Evolutionary conservation across 306 rosid genomes (phyloP).

Genomic region (Trifolium subterraneum): DNA sequence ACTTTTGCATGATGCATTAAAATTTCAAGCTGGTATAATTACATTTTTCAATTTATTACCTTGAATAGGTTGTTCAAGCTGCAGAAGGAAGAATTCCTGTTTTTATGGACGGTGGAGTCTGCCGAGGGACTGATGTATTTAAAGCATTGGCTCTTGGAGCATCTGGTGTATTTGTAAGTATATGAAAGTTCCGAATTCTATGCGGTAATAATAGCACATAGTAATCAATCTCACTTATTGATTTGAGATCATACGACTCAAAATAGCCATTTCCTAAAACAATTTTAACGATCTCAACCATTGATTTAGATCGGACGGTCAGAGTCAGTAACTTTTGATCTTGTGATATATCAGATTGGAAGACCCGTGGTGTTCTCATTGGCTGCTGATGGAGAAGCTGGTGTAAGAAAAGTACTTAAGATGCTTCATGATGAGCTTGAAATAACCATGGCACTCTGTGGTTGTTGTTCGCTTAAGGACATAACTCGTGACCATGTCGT

Average conservation of each 20-base stretch:
- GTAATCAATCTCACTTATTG: too few species aligned
- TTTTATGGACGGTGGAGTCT: slow-evolving; percentile 91
- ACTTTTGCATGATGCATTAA: slow-evolving; percentile 35
- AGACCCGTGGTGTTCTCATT: slow-evolving; percentile 86
- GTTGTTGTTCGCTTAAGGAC: slow-evolving; percentile 84
- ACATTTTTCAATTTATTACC: background rate
- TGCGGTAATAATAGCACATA: background rate
- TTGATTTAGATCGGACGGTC: too few species aligned
- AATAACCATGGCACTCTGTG: slow-evolving; percentile 85
- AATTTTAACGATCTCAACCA: background rate
- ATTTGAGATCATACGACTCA: background rate
- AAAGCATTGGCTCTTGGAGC: slow-evolving; percentile 98
- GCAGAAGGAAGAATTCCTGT: slow-evolving; percentile 84
- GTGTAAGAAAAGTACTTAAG: slow-evolving; percentile 79
- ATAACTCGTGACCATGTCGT: slow-evolving; percentile 77
- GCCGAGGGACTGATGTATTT: slow-evolving; percentile 92
- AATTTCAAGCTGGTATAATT: background rate
- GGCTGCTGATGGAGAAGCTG: slow-evolving; percentile 95
- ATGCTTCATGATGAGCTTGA: slow-evolving; percentile 86
- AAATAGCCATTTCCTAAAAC: background rate
- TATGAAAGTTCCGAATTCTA: slow-evolving; percentile 4
- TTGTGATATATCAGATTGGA: slow-evolving; percentile 65
- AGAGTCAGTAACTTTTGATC: background rate
- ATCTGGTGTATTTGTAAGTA: slow-evolving; percentile 82
- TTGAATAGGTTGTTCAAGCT: slow-evolving; percentile 71